Conservation (phyloP, 2,329 filamentous ascomycete species). For the Alternaria solani region DNA sequence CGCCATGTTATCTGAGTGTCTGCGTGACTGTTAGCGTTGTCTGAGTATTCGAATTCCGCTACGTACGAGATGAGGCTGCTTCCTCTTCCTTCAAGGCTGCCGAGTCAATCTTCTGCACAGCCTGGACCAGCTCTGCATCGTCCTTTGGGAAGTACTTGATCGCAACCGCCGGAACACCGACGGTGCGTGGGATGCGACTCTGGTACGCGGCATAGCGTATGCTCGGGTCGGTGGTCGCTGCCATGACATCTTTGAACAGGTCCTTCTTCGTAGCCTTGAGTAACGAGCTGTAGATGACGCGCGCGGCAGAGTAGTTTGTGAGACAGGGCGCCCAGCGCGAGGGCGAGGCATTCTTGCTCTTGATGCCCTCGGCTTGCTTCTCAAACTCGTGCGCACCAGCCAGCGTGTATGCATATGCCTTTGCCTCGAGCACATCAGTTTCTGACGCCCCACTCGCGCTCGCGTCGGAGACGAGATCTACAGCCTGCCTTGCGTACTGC, state of each 20-base stretch:
- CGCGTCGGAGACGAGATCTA: conserved; percentile 70
- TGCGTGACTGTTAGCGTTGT: conserved; percentile 29
- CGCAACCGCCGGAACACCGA: conserved; percentile 80
- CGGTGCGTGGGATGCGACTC: conserved; percentile 83
- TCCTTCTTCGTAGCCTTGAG: conserved; percentile 73
- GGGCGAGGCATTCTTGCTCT: conserved; percentile 47
- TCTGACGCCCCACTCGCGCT: conserved; percentile 70
- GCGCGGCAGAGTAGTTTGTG: conserved; percentile 75
- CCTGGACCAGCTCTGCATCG: conserved; percentile 67
- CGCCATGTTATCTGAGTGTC: conserved; percentile 80
- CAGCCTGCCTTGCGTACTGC: conserved; percentile 72
- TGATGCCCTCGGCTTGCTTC: conserved; percentile 68
- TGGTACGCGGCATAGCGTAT: conserved; percentile 96
- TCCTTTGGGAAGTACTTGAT: conserved; percentile 77
- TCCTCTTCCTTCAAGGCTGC: conserved; percentile 59
- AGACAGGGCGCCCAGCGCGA: conserved; percentile 80
- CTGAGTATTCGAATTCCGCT: not conserved
- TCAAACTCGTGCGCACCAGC: conserved; percentile 83
- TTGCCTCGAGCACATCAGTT: conserved; percentile 81
- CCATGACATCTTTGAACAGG: conserved; percentile 83
- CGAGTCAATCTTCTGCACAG: conserved; percentile 74
- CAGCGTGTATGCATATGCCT: conserved; percentile 81
- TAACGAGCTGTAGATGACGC: conserved; percentile 83
- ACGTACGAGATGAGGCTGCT: conserved; percentile 59
- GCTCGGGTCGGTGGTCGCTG: conserved; percentile 87